Conservation (phyloP, 2,329 filamentous ascomycete genomes). For the Verticillium isaacii region DNA sequence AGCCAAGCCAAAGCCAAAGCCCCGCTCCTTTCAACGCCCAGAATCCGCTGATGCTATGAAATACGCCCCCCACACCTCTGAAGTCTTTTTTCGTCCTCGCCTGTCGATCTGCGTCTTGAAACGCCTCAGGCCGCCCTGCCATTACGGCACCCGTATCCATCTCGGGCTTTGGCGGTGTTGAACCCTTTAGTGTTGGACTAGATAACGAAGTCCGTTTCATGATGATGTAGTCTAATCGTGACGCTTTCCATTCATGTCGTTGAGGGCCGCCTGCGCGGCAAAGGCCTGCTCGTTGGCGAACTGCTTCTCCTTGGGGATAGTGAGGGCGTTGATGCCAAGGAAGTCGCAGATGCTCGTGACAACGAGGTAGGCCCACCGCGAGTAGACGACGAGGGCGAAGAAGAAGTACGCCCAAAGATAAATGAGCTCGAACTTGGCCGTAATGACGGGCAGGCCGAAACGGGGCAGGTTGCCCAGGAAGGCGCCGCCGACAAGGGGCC, state of each 20-base stretch:
- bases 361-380: conserved; percentile 86
- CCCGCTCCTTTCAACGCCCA: conserved; percentile 1
- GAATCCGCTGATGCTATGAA: background rate
- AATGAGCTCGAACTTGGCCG: conserved; percentile 62
- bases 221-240: background rate
- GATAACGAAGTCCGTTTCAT: background rate
- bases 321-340: conserved; percentile 90
- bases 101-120: background rate
- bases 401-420: conserved; percentile 83
- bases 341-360: conserved; percentile 88
- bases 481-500: conserved; percentile 80
- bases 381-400: conserved; percentile 82
- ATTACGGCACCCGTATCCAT: background rate
- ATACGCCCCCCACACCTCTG: background rate
- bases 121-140: background rate
- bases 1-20: background rate
- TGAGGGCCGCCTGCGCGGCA: background rate
- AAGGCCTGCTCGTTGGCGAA: conserved; percentile 45
- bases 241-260: background rate
- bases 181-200: background rate
- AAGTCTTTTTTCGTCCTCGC: background rate
- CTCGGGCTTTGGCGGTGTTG: background rate
- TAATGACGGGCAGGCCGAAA: conserved; percentile 65
- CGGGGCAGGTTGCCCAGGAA: conserved; percentile 76
- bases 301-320: conserved; percentile 66